phyloP scores from a whole-genome alignment of 2,329 filamentous ascomycete genomes.

The Graphilbum fragrans region DNA sequence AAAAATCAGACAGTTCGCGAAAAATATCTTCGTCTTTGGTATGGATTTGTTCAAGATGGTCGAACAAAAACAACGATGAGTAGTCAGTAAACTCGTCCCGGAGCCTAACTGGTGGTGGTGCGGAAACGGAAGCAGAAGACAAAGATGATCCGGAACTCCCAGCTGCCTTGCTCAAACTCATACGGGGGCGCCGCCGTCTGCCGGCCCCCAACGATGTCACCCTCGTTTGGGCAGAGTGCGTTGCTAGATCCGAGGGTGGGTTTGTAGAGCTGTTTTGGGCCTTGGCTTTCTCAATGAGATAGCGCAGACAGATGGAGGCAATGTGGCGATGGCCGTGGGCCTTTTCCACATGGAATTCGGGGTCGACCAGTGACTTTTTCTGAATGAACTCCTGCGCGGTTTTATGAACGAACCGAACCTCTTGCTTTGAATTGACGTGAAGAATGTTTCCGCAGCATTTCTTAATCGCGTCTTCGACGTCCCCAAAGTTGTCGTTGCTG shows the following conservation, averaged over 20 bases:
- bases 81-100: conserved; percentile 8
- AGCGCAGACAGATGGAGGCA: conserved; percentile 14
- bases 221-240: too few species aligned
- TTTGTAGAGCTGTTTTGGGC: too few species aligned
- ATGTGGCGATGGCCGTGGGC: conserved; percentile 13
- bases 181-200: too few species aligned
- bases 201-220: too few species aligned
- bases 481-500: conserved; percentile 15
- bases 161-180: too few species aligned
- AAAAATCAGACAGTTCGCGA: conserved; percentile 9
- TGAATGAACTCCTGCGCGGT: conserved; percentile 18
- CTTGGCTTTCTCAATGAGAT: conserved; percentile 7
- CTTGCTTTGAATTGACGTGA: conserved; percentile 13
- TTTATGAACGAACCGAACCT: conserved; percentile 16
- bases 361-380: not conserved
- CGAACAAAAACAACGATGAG: conserved; percentile 13
- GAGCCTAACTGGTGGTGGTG: too few species aligned
- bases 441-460: conserved; percentile 17
- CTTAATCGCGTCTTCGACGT: conserved; percentile 12
- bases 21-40: conserved; percentile 10
- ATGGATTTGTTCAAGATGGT: conserved; percentile 10
- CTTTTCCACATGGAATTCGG: conserved; percentile 14
- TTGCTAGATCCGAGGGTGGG: too few species aligned
- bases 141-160: too few species aligned
- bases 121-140: too few species aligned